A percentile compares a stretch with the other conserved stretches of the same genome.
These are phyloP conservation scores for Tetrahymena borealis DNA, from an alignment of 73 alveolate genomes.

Conservation along the genomic window DNA sequence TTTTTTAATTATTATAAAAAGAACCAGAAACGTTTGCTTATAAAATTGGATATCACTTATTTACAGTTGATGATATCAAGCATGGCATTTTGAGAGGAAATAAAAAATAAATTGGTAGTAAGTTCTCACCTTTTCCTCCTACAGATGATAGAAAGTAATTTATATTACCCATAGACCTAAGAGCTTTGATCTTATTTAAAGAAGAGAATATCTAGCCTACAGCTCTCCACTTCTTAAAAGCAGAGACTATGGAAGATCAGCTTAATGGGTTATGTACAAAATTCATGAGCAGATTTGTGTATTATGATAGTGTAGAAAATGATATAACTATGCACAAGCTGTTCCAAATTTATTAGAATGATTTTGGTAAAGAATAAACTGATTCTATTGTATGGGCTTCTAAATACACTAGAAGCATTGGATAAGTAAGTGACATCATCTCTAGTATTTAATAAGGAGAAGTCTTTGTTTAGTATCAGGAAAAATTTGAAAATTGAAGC, in stretches of 20 bases:
- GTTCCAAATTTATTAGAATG: neutral
- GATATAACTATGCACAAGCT: neutral
- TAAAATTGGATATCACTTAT: slow-evolving; percentile 43
- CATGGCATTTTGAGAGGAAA: slow-evolving; percentile 80
- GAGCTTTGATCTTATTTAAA: neutral
- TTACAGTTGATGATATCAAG: slow-evolving; percentile 62
- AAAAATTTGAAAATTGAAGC: neutral
- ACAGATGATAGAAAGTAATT: neutral
- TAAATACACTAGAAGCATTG: neutral
- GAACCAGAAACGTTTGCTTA: slow-evolving; percentile 39
- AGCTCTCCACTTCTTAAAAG: neutral
- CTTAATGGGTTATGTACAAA: neutral
- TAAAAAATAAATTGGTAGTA: neutral
- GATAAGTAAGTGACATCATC: neutral
- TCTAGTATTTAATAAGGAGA: neutral
- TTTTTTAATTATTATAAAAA: neutral
- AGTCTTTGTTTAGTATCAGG: neutral
- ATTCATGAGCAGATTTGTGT: neutral
- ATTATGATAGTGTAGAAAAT: neutral
- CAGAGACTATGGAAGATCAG: neutral
- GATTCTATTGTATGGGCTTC: neutral
- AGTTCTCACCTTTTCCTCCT: neutral
- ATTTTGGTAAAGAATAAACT: neutral
- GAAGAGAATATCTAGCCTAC: neutral
- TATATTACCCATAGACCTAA: neutral